Conservation (phyloP, 306 rosid genomes). For the Echinosophora koreensis region DNA sequence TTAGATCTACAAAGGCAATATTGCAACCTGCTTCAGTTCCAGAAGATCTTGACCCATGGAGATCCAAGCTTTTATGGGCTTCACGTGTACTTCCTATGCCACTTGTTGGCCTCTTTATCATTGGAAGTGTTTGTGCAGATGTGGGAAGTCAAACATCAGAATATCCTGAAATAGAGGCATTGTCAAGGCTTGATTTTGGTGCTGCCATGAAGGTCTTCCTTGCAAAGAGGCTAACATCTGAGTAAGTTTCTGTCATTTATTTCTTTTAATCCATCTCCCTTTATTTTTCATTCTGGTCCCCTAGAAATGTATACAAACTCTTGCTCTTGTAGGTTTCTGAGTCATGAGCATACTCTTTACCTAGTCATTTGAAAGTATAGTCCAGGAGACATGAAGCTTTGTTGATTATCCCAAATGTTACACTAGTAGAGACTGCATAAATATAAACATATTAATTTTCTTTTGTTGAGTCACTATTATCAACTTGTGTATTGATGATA, state of each 20-base stretch:
- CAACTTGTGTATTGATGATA: conserved; percentile 44
- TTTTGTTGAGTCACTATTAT: conserved; percentile 8
- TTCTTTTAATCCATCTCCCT: no score
- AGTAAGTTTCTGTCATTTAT: conserved; percentile 55
- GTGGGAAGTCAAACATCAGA: conserved; percentile 70
- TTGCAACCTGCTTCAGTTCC: conserved; percentile 64
- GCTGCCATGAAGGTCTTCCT: conserved; percentile 94
- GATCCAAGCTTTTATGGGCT: conserved; percentile 94
- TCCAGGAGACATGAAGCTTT: conserved; percentile 24
- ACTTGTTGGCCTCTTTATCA: conserved; percentile 86
- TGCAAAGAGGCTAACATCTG: conserved; percentile 86
- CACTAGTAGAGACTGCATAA: not conserved
- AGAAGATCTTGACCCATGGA: conserved; percentile 87
- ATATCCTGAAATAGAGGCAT: conserved; percentile 91
- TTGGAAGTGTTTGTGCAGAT: conserved; percentile 82
- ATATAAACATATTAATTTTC: conserved; percentile 32
- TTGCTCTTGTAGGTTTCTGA: not conserved
- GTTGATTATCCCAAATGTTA: conserved; percentile 24
- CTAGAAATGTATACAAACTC: conserved; percentile 15
- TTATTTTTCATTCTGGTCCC: conserved; percentile 17
- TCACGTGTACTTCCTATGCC: conserved; percentile 98
- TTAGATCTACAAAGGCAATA: conserved; percentile 84
- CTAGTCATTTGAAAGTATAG: conserved; percentile 24
- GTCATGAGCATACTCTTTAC: conserved; percentile 10
- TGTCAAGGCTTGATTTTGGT: conserved; percentile 91